These are phyloP conservation scores for Hymenoscyphus linearis DNA, from an alignment of 2,329 filamentous ascomycete genomes.

Conservation along the genomic window DNA sequence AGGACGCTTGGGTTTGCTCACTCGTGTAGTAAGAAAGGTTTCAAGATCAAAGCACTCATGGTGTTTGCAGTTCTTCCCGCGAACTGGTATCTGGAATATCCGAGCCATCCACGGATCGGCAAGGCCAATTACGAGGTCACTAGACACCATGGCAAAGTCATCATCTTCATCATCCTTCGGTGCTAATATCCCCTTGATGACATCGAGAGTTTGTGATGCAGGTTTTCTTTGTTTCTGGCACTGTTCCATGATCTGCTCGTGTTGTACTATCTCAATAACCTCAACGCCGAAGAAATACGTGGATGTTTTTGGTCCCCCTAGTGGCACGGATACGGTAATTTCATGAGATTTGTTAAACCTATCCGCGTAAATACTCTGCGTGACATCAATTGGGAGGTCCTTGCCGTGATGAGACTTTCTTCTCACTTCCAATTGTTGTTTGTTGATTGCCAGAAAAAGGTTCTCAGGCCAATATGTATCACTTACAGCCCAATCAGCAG, in stretches of 20 bases:
- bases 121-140: constrained; percentile 56
- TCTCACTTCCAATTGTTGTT: constrained; percentile 48
- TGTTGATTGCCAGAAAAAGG: constrained; percentile 66
- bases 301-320: constrained; percentile 27
- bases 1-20: constrained; percentile 39
- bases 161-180: constrained; percentile 46
- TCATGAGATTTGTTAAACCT: constrained; percentile 12
- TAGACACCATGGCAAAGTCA: constrained; percentile 54
- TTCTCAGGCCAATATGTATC: constrained; percentile 67
- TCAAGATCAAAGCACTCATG: constrained; percentile 86
- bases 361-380: constrained; percentile 37
- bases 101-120: constrained; percentile 60
- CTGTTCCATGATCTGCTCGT: constrained; percentile 39
- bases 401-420: constrained; percentile 69
- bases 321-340: constrained; percentile 22
- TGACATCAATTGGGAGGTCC: constrained; percentile 72
- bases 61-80: constrained; percentile 66
- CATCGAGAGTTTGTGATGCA: constrained; percentile 44
- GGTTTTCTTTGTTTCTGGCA: constrained; percentile 38
- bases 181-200: constrained; percentile 51
- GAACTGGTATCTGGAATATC: constrained; percentile 67
- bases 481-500: constrained; percentile 53
- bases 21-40: constrained; percentile 68
- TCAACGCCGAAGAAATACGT: constrained; percentile 68
- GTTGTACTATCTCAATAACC: constrained; percentile 51